Conservation (phyloP, 2,329 filamentous ascomycete genomes). For the Coleophoma cylindrospora region DNA sequence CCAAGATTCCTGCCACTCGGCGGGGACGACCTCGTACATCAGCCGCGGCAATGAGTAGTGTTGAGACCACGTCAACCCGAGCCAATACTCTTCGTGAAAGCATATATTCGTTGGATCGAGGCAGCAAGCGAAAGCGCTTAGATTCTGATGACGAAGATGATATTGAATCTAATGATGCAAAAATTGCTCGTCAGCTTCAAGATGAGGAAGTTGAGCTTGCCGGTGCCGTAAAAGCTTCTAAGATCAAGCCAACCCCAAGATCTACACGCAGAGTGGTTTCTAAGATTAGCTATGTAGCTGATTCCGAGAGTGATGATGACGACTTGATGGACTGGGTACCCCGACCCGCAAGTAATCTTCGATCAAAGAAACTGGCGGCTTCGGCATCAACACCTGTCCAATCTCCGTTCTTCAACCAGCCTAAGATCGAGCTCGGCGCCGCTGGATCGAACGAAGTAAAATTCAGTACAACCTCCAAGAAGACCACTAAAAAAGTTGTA, state of each 20-base stretch:
- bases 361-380: neutral
- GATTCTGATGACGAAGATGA: slow-evolving; percentile 34
- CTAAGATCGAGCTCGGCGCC: slow-evolving; percentile 19
- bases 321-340: slow-evolving; percentile 17
- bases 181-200: slow-evolving; percentile 52
- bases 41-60: slow-evolving; percentile 4
- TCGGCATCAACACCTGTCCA: slow-evolving; percentile 10
- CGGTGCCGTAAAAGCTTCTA: slow-evolving; percentile 17
- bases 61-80: slow-evolving; percentile 37
- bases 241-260: slow-evolving; percentile 11
- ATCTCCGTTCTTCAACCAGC: too few species aligned
- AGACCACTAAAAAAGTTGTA: neutral
- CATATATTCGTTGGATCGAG: slow-evolving; percentile 39
- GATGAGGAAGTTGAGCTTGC: slow-evolving; percentile 42
- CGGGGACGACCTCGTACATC: slow-evolving; percentile 9
- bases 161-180: slow-evolving; percentile 38
- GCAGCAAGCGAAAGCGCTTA: slow-evolving; percentile 36
- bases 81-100: slow-evolving; percentile 42
- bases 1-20: slow-evolving; percentile 21
- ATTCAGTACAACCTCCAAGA: slow-evolving; percentile 5
- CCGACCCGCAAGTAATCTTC: neutral
- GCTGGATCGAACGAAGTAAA: slow-evolving; percentile 19
- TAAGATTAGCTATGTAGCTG: slow-evolving; percentile 8
- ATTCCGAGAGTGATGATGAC: slow-evolving; percentile 10
- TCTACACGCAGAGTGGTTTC: slow-evolving; percentile 8